Evolutionary conservation across 306 rosid species (phyloP), one percentile per base, ranked within the genome.

Genomic region (Pterocarpus macrocarpus): DNA sequence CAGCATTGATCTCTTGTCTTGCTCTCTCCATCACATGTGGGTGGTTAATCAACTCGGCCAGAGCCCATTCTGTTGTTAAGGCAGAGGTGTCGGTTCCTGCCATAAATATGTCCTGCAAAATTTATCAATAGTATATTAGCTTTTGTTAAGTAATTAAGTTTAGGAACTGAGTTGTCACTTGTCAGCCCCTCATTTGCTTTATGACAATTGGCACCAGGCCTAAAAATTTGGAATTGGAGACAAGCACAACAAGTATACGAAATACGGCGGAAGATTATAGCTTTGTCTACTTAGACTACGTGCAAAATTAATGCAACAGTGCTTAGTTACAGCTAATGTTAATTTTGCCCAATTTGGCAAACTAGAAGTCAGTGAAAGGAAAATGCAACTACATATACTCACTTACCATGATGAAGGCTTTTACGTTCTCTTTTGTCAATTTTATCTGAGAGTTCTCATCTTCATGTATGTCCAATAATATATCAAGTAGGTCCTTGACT

Each of bases 31-130:
- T 87, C 30, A 87, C 38, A 8, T 75, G 43, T 59, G 97, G 97
- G 22, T 92, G 79, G 85, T 90, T 91, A n/a, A 92, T 91, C 17
- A 94, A 80, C 87, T 94, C 91, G 0, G 82, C 84, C 35, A 94
- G 5, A 11, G 86, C 92, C 97, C 98, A 91, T 71, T 87, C 91
- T 0, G 75, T 84, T 0, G 91, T 89, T 1, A 82, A 76, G 1
- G 95, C 87, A 3, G 95, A 77, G 7, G 91, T 91, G 76, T 86
- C 91, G 0, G 97, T 88, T 70, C 97, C 97, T 2, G 85, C 97
- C 57, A 81, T 39, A 75, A 91, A 87, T 34, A 92, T 39, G 53
- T 92, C 90, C 91, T 88, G 83, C 72, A 68, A 64, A 45, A 41
- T 45, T 30, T 16, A 39, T 4, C 52, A n/a, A 62, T 7, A 8